Evolutionary conservation across 2,329 filamentous ascomycete genomes (phyloP), one percentile per base, ranked within the genome.

Genomic region (Colletotrichum sp.): DNA sequence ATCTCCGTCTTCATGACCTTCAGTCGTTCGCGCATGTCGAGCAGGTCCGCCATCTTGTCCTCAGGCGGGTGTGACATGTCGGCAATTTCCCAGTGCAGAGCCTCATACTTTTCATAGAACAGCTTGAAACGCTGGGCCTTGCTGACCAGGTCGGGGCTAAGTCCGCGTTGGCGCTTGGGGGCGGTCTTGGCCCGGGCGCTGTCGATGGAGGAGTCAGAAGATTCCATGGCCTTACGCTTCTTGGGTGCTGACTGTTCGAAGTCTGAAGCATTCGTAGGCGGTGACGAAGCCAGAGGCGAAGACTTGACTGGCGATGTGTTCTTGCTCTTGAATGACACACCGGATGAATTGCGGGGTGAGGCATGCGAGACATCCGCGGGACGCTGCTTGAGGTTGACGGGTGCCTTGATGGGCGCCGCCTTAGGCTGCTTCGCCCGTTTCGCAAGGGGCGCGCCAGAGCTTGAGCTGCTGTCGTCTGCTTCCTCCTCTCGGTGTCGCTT

Each of bases 221-320:
- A 77, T 30, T 78, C 70, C 9, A 80, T 79, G 52, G 81, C 81
- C 79, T 87, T 89, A 71, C 88, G 87, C 82, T 90, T 90, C 82
- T 87, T 88, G 78, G 80, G 24, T 21, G 82, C 83, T 60, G 85
- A 82, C 13, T 88, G 85, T 34, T 92, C 91, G 49, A 93, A 83
- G 73, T 93, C 92, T 2, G 91, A 93, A 1, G 91, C 92, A 77
- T 93, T 93, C 9, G 92, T 93, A 0, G 92, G 92, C 15, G 92
- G 91, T 8, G 92, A 93, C 2, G 91, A 91, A n/a, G 91, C 91
- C 21, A 93, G 85, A 6, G 92, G 92, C 12, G 92, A 93, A 4
- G 92, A 93, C 81, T 93, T 93, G 67, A 87, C 86, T 1, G 91
- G 91, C 8, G 91, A 92, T 0, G 89, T 92, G 77, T 88, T 86